Evolutionary conservation across 768 basidiomycete genomes (phyloP), one percentile per base, ranked within the genome.

Genomic region (Russula ochroleuca): DNA sequence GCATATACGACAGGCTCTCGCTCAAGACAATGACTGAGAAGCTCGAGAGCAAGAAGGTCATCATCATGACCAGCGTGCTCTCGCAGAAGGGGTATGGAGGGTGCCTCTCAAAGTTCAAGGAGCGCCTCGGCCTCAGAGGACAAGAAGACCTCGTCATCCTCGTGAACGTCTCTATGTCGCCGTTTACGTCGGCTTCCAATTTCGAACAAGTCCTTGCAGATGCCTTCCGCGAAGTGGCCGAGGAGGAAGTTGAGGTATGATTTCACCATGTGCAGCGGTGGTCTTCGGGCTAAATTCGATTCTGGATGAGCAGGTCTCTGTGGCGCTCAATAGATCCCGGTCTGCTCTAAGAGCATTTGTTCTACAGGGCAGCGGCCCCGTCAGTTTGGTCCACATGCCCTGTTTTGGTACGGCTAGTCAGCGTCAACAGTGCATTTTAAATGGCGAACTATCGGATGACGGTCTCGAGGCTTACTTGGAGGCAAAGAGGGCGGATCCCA

Each of bases 91-190:
- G 72, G 25, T 79, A 80, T 66, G 74, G 76, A 2, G 67, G 56
- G 4, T 75, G 76, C 67, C 66, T 75, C 50, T 69, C 63, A 25
- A 68, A 70, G 38, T 78, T 75, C 71, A 79, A 80, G 71, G 58
- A 68, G 43, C 75, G 80, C 4, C 67, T 78, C 28, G 75, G 75
- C 13, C 66, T 76, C 3, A 59, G 57, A n/a, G 67, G 68, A 25
- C 65, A 71, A 43, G 68, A 74, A 52, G 75, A 78, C 50, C 70
- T 81, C 0, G 75, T 70, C 50, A 71, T 74, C 10, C 69, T 80
- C 25, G 65, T 69, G 38, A 79, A 76, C 48, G 75, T 78, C 21
- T 72, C 74, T 21, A 79, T 78, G 76, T 77, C 77, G 9, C 79
- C 79, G 2, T 80, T 78, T 45, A 37, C 41, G 7, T 54, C 56